Percentiles rank a stretch among this genome's conserved stretches.
These are phyloP conservation scores for Boletus coccyginus DNA, from an alignment of 768 basidiomycete species.

Conservation along the genomic window DNA sequence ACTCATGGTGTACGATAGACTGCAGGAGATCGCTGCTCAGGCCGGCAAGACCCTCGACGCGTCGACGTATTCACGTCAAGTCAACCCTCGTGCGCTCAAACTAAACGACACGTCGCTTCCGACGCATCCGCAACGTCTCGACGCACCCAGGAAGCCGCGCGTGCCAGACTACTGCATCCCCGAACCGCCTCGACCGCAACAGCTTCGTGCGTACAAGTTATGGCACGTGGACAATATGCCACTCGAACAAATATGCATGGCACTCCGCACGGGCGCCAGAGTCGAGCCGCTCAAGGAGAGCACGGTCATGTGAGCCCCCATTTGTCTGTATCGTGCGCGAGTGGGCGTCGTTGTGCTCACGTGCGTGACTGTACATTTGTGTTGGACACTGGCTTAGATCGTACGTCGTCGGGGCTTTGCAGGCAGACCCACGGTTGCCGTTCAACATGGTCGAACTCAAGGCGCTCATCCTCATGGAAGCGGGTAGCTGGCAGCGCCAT, in stretches of 20 bases:
- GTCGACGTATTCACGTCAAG: constrained; percentile 26
- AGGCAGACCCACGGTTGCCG: constrained; percentile 36
- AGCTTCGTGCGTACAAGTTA: constrained; percentile 43
- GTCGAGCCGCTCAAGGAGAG: constrained; percentile 43
- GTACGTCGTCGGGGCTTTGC: constrained; percentile 42
- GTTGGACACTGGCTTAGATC: constrained; percentile 29
- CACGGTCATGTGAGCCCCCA: constrained; percentile 43
- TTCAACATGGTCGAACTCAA: constrained; percentile 36
- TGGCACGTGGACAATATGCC: constrained; percentile 39
- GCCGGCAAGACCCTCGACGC: constrained; percentile 17
- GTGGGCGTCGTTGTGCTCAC: neutral
- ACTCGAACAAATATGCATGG: constrained; percentile 39
- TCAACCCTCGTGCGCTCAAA: constrained; percentile 17
- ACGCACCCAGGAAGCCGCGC: neutral
- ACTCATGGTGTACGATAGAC: constrained; percentile 40
- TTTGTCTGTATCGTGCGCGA: neutral
- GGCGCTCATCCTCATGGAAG: constrained; percentile 38
- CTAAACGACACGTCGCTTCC: neutral
- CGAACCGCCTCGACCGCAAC: constrained; percentile 34
- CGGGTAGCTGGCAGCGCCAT: constrained; percentile 42
- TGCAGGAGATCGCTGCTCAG: constrained; percentile 33
- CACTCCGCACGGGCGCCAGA: constrained; percentile 29
- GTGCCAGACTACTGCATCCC: constrained; percentile 27
- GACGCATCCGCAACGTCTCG: neutral
- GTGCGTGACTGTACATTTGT: neutral